A percentile compares a stretch with the other conserved stretches of the same genome.
Evolutionary conservation across 1,284 basidiomycete species (phyloP).

Genomic region (Pyrrhoderma lamaoense): DNA sequence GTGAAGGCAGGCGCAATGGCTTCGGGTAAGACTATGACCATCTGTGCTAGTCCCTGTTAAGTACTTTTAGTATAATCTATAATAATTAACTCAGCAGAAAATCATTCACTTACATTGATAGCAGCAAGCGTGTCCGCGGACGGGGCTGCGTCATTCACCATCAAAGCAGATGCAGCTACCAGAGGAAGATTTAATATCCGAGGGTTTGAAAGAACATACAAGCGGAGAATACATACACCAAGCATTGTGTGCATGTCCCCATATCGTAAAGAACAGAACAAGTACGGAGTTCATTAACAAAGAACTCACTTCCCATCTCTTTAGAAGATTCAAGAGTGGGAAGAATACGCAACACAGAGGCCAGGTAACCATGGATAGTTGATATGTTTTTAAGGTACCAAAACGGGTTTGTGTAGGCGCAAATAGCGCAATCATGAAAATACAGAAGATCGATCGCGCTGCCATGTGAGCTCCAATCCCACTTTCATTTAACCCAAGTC

Average conservation of each 20-base stretch:
- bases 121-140: slow-evolving; percentile 20
- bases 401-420: slow-evolving; percentile 13
- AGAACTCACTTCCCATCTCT: slow-evolving; percentile 15
- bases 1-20: slow-evolving; percentile 20
- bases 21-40: slow-evolving; percentile 20
- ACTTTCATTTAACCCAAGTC: slow-evolving; percentile 21
- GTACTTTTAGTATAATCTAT: neutral
- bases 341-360: slow-evolving; percentile 19
- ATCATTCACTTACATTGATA: slow-evolving; percentile 15
- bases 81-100: neutral
- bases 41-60: slow-evolving; percentile 17
- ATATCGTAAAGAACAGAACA: slow-evolving; percentile 18
- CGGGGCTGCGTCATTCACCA: slow-evolving; percentile 20
- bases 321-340: slow-evolving; percentile 19
- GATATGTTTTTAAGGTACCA: slow-evolving; percentile 20
- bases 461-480: slow-evolving; percentile 22
- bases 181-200: neutral
- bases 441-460: slow-evolving; percentile 19
- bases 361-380: slow-evolving; percentile 17
- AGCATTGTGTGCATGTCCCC: slow-evolving; percentile 11
- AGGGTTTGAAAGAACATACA: neutral
- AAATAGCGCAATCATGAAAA: slow-evolving; percentile 18
- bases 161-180: slow-evolving; percentile 14
- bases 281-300: slow-evolving; percentile 1
- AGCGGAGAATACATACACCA: slow-evolving; percentile 14